phyloP scores from a whole-genome alignment of 2,329 filamentous ascomycete species.

The Ascochyta lentis region DNA sequence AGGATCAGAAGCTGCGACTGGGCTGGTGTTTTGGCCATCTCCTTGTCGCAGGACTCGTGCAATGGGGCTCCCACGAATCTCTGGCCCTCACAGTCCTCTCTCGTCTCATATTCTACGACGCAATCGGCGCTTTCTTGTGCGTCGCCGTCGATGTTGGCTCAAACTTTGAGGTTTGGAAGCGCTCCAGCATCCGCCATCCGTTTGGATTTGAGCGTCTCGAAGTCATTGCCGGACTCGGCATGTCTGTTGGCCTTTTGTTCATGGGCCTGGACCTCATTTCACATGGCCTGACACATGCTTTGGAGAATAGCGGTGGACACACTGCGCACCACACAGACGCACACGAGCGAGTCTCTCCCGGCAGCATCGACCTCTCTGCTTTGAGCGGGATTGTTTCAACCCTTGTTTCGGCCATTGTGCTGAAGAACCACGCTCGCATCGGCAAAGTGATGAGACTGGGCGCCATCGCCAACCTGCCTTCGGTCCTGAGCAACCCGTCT shows the following conservation, averaged over 20 bases:
- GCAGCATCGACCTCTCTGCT: constrained; percentile 81
- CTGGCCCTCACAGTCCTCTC: constrained; percentile 91
- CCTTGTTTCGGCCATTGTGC: constrained; percentile 81
- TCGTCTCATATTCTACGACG: constrained; percentile 94
- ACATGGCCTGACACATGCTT: constrained; percentile 90
- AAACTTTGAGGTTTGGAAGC: constrained; percentile 98
- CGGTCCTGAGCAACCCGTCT: constrained; percentile 90
- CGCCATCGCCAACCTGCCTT: constrained; percentile 81
- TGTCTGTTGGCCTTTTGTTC: constrained; percentile 96
- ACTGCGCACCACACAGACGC: constrained; percentile 72
- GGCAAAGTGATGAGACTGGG: constrained; percentile 88
- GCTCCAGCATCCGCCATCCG: constrained; percentile 89
- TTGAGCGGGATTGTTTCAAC: constrained; percentile 83
- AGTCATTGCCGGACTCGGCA: constrained; percentile 92
- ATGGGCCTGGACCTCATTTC: constrained; percentile 95
- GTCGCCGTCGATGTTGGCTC: constrained; percentile 90
- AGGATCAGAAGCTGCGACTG: constrained; percentile 80
- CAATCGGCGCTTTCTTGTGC: constrained; percentile 87
- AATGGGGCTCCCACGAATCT: constrained; percentile 84
- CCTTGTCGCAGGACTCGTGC: constrained; percentile 79
- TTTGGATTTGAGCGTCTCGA: constrained; percentile 92
- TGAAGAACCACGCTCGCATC: constrained; percentile 91
- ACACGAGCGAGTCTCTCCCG: constrained; percentile 72
- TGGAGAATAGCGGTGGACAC: constrained; percentile 76
- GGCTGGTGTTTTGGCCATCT: constrained; percentile 93